A percentile compares a stretch with the other conserved stretches of the same genome.
These are phyloP conservation scores for Chamaenerion angustifolium DNA, from an alignment of 345 rosid species.

Conservation along the genomic window DNA sequence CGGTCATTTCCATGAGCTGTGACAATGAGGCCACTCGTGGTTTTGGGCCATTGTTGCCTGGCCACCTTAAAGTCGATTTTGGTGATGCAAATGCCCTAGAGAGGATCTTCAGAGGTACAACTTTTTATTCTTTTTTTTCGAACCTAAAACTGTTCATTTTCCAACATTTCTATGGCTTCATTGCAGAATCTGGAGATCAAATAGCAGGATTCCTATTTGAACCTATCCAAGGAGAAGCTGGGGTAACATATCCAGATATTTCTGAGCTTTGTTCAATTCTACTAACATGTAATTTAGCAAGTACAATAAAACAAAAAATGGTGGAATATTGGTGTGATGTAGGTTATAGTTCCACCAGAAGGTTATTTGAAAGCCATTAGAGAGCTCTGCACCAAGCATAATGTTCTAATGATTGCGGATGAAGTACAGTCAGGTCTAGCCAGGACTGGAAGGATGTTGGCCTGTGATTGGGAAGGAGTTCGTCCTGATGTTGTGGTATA, in stretches of 20 bases:
- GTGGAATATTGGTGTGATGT: constrained; percentile 1
- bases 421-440: constrained; percentile 96
- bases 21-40: constrained; percentile 94
- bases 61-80: constrained; percentile 90
- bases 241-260: constrained; percentile 42
- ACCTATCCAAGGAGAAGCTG: constrained; percentile 99
- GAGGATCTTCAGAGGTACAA: constrained; percentile 57
- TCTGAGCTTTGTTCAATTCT: too few relatives aligned
- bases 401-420: constrained; percentile 86
- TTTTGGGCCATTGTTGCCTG: constrained; percentile 82
- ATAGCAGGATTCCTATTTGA: constrained; percentile 93
- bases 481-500: constrained; percentile 83
- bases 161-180: not conserved
- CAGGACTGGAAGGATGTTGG: constrained; percentile 74
- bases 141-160: not conserved
- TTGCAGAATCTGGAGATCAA: constrained; percentile 55
- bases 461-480: constrained; percentile 91
- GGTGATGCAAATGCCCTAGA: constrained; percentile 65
- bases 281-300: not conserved
- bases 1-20: constrained; percentile 93
- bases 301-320: not conserved
- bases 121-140: not conserved
- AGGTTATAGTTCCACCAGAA: constrained; percentile 79
- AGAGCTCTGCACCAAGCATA: constrained; percentile 70
- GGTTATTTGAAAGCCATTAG: constrained; percentile 75